Evolutionary conservation across 176 grass and related monocot genomes (phyloP).

Genomic region (Carex pumila): DNA sequence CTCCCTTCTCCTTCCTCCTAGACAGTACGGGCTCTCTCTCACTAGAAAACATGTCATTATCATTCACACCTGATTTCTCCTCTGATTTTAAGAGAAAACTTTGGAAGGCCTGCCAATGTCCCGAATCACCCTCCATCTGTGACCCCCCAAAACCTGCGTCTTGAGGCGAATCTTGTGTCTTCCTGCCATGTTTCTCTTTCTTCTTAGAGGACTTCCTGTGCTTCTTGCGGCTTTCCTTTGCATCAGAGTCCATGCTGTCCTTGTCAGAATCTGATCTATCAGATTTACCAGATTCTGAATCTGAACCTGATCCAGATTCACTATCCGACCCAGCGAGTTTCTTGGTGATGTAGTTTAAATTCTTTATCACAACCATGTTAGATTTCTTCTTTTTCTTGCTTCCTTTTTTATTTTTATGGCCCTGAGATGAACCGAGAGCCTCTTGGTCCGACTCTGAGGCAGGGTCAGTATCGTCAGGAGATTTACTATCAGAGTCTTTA

Average conservation of each 20-base stretch:
- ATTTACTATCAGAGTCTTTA: conserved; percentile 49
- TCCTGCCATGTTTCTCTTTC: conserved; percentile 48
- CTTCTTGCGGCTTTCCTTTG: conserved; percentile 42
- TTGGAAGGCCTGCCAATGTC: conserved; percentile 93
- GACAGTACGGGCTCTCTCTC: conserved; percentile 42
- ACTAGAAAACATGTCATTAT: conserved; percentile 52
- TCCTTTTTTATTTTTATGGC: conserved; percentile 51
- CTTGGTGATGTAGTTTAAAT: conserved; percentile 80
- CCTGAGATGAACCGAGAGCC: conserved; percentile 33
- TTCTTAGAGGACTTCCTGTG: conserved; percentile 55
- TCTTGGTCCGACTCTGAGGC: conserved; percentile 41
- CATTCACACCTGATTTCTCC: conserved; percentile 57
- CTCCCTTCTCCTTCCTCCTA: conserved; percentile 42
- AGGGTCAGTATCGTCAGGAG: conserved; percentile 53
- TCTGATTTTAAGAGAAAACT: conserved; percentile 76
- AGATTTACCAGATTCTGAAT: conserved; percentile 29
- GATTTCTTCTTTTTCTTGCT: conserved; percentile 71
- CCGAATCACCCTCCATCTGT: conserved; percentile 40
- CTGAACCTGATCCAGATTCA: conserved; percentile 52
- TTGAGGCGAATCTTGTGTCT: conserved; percentile 33
- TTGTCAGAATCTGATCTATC: conserved; percentile 20
- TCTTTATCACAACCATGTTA: conserved; percentile 70
- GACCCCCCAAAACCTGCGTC: conserved; percentile 28
- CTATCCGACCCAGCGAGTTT: conserved; percentile 57
- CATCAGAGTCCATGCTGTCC: conserved; percentile 39